These are phyloP conservation scores for Phycomyces blakesleeanus DNA, from an alignment of 192 early-diverging fungal species.

Conservation along the genomic window DNA sequence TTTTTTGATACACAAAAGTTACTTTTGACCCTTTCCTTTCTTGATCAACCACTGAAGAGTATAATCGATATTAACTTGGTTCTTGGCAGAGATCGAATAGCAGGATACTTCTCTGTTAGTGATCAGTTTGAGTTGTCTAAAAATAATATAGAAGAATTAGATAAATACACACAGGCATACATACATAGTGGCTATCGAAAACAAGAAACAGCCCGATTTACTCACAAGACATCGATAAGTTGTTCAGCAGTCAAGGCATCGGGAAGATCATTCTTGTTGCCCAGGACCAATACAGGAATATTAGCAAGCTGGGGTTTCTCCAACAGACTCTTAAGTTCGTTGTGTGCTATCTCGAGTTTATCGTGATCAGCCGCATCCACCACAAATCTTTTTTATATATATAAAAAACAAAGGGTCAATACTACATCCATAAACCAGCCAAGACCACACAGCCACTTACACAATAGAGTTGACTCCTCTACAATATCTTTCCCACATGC, in stretches of 20 bases:
- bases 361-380: constrained; percentile 94
- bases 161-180: background rate
- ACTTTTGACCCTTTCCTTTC: constrained; percentile 59
- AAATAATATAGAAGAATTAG: constrained; percentile 6
- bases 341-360: constrained; percentile 87
- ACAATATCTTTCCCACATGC: constrained; percentile 92
- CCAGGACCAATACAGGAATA: constrained; percentile 96
- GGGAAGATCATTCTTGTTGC: constrained; percentile 97
- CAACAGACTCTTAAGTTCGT: constrained; percentile 86
- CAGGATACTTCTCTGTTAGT: constrained; percentile 93
- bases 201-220: background rate
- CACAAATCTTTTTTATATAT: constrained; percentile 67
- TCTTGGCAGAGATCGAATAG: constrained; percentile 98
- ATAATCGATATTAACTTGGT: constrained; percentile 95
- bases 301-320: constrained; percentile 90
- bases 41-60: constrained; percentile 97
- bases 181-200: no score
- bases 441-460: constrained; percentile 54
- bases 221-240: constrained; percentile 86
- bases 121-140: constrained; percentile 81
- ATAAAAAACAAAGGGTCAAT: constrained; percentile 15
- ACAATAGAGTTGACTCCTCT: constrained; percentile 97
- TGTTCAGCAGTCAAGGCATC: constrained; percentile 84
- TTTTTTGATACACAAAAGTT: constrained; percentile 4
- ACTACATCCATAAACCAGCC: background rate